Conservation (phyloP, 768 basidiomycete genomes). For the Phanerochaete carnosa region DNA sequence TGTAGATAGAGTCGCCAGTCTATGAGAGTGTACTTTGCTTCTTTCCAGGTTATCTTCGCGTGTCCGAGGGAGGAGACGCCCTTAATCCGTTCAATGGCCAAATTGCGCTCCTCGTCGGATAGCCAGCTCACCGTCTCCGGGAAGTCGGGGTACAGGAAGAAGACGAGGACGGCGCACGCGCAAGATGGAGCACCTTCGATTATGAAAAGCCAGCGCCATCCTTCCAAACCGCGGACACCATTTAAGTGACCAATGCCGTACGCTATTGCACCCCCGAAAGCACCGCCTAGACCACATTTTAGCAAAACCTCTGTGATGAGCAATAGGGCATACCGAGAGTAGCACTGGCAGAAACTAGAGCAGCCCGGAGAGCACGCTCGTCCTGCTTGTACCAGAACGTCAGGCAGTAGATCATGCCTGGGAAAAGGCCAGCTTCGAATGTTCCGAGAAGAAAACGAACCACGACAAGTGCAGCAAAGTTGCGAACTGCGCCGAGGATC, state of each 20-base stretch:
- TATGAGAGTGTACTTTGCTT: slow-evolving; percentile 32
- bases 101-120: slow-evolving; percentile 37
- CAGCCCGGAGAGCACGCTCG: slow-evolving; percentile 27
- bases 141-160: slow-evolving; percentile 43
- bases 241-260: slow-evolving; percentile 29
- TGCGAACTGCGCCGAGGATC: slow-evolving; percentile 34
- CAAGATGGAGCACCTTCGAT: slow-evolving; percentile 47
- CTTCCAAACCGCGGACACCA: slow-evolving; percentile 21
- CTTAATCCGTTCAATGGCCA: slow-evolving; percentile 35
- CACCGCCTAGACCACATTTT: no score
- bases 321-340: slow-evolving; percentile 17
- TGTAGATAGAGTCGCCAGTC: slow-evolving; percentile 37
- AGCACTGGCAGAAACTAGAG: slow-evolving; percentile 29
- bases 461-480: slow-evolving; percentile 34
- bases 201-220: slow-evolving; percentile 35
- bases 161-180: slow-evolving; percentile 29
- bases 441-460: slow-evolving; percentile 42
- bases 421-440: slow-evolving; percentile 41
- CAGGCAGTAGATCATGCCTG: slow-evolving; percentile 38
- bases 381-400: slow-evolving; percentile 43
- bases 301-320: not conserved
- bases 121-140: slow-evolving; percentile 46
- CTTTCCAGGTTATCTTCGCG: slow-evolving; percentile 33
- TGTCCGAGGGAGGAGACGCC: slow-evolving; percentile 35
- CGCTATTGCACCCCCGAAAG: slow-evolving; percentile 30